Evolutionary conservation across 148 eudicot genomes (phyloP), one percentile per base, ranked within the genome.

Genomic region (Cornus controversa): DNA sequence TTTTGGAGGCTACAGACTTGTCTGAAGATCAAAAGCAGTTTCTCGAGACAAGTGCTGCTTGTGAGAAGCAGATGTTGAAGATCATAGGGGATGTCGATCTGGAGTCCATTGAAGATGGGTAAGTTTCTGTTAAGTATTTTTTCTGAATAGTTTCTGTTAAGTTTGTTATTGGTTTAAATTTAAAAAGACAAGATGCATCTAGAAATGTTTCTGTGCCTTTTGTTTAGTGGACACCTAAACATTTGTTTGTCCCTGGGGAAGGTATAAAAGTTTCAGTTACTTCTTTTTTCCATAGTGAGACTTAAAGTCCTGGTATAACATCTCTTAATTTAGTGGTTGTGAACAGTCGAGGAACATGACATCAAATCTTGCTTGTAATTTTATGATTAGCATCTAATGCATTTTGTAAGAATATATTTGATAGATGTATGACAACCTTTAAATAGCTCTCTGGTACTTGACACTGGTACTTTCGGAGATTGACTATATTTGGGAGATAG

Each of bases 51-150:
- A 91, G 89, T 82, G 77, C 76, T 75, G 93, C 98, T 34, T 96
- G 97, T 82, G 91, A 88, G 89, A 96, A 82, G 84, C 99, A 96
- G 87, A 90, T 96, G 83, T 79, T 84, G 66, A 91, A 87, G 89
- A 87, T 96, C 67, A 73, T 92, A 58, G 85, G 77, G 75, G 95
- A 93, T 86, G 85, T 92, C 36, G 91, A 96, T 81, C 70, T 81
- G 77, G 92, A 96, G 53, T 89, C 77, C 78, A 87, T 93, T 31
- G 98, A 92, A 15, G 85, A 89, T 16, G 93, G 98, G 99, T 96
- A 79, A 82, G 85, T 82, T 68, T 73, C 31, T 23, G 34, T 26
- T 42, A 16, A 15, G 0, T 50, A n/a, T n/a, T n/a, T n/a, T n/a
- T n/a, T n/a, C n/a, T n/a, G n/a, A n/a, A n/a, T n/a, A 82, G 85